Percentiles rank a stretch among this genome's conserved stretches.
Evolutionary conservation across 306 rosid genomes (phyloP).

Genomic region (Acmispon strigosus): DNA sequence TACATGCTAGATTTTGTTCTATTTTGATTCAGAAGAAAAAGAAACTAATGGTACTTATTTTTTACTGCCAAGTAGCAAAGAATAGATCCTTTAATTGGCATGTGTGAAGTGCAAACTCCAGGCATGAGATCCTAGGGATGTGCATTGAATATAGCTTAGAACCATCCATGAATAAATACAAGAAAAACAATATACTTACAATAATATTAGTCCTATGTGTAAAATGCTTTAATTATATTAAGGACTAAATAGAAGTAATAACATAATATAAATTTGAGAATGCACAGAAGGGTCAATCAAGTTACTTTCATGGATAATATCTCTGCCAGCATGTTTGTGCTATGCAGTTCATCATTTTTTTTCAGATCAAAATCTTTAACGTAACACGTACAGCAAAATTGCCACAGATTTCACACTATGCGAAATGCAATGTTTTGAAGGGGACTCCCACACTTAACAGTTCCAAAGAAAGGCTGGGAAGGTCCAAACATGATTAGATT

Average conservation of each 20-base stretch:
- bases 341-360: constrained; percentile 14
- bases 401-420: background rate
- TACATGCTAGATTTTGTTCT: background rate
- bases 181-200: background rate
- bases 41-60: background rate
- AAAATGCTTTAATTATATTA: background rate
- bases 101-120: constrained; percentile 7
- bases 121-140: background rate
- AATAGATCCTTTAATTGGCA: background rate
- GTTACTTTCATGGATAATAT: constrained; percentile 1
- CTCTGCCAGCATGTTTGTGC: background rate
- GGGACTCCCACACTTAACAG: background rate
- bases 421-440: constrained; percentile 2
- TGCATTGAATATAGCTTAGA: background rate
- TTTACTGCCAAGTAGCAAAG: background rate
- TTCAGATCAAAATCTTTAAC: constrained; percentile 7
- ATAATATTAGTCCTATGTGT: background rate
- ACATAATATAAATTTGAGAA: background rate
- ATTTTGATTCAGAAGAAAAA: no score
- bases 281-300: background rate
- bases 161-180: background rate
- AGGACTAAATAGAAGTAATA: background rate
- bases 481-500: background rate
- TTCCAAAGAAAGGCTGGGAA: no score
- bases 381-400: background rate